A percentile compares a stretch with the other conserved stretches of the same genome.
These are phyloP conservation scores for Chlorella sp. DNA, from an alignment of 139 green algal genomes.

Conservation along the genomic window DNA sequence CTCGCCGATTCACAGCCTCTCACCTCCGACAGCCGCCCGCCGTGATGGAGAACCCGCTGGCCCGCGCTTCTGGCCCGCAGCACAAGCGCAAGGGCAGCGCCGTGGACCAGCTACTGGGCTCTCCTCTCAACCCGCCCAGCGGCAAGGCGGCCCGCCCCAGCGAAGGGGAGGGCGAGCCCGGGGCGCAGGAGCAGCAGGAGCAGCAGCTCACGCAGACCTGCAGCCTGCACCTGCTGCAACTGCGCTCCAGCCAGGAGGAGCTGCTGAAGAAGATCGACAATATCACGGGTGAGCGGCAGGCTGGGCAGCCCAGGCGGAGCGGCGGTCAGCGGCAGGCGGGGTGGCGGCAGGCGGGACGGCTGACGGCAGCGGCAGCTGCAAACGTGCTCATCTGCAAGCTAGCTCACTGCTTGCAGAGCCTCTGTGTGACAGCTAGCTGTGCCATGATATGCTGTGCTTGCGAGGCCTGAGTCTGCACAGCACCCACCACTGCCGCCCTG, in stretches of 20 bases:
- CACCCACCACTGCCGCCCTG: background rate
- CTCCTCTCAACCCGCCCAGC: background rate
- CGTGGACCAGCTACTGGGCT: background rate
- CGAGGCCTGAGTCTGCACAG: background rate
- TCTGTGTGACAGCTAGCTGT: background rate
- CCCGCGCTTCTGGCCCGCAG: background rate
- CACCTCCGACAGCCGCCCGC: too few relatives aligned
- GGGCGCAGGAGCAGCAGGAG: background rate
- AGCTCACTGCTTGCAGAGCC: background rate
- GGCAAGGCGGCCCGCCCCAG: background rate
- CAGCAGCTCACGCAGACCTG: background rate
- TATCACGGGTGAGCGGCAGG: background rate
- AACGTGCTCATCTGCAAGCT: too few relatives aligned
- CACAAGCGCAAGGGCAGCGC: slow-evolving; percentile 25
- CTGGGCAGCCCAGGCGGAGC: background rate
- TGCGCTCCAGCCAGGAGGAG: background rate
- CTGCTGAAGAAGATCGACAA: slow-evolving; percentile 13
- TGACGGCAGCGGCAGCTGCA: background rate
- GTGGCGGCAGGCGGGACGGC: too few relatives aligned
- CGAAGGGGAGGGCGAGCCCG: background rate
- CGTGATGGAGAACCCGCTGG: too few relatives aligned
- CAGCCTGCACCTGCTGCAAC: background rate
- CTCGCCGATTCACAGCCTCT: too few relatives aligned
- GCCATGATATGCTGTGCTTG: background rate
- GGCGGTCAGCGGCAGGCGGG: background rate